Conservation (phyloP, 257 asterid genomes). For the Solanum corneliomulleri region DNA sequence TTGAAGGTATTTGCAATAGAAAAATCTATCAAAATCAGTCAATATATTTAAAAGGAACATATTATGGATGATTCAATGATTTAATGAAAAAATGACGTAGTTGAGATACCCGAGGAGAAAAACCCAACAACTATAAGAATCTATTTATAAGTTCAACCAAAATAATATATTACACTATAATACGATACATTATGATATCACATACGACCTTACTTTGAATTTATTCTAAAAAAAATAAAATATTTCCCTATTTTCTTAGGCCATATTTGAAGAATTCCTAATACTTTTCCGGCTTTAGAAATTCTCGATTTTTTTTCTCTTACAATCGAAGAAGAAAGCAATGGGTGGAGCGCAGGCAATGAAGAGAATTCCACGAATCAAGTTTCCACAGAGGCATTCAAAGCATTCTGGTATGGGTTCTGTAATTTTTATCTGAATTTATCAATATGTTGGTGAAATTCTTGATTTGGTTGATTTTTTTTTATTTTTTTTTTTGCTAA, state of each 20-base stretch:
- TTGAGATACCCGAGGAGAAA: fast-evolving
- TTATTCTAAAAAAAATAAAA: too few species aligned
- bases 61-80: too few species aligned
- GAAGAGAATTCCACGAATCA: constrained; percentile 86
- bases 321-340: not conserved
- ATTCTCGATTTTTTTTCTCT: not conserved
- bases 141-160: fast-evolving
- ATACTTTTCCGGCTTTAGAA: not conserved
- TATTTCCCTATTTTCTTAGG: not conserved
- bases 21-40: too few species aligned
- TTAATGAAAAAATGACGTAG: too few species aligned
- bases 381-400: constrained; percentile 67
- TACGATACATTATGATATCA: too few species aligned
- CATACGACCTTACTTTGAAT: too few species aligned
- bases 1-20: too few species aligned
- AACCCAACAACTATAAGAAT: fast-evolving
- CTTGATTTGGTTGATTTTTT: not conserved
- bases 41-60: too few species aligned
- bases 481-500: not conserved
- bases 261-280: not conserved
- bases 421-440: not conserved
- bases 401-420: constrained; percentile 32
- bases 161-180: too few species aligned
- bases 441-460: not conserved
- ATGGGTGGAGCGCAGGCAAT: constrained; percentile 47